Evolutionary conservation across 345 rosid species (phyloP).

Genomic region (Populus deltoides): DNA sequence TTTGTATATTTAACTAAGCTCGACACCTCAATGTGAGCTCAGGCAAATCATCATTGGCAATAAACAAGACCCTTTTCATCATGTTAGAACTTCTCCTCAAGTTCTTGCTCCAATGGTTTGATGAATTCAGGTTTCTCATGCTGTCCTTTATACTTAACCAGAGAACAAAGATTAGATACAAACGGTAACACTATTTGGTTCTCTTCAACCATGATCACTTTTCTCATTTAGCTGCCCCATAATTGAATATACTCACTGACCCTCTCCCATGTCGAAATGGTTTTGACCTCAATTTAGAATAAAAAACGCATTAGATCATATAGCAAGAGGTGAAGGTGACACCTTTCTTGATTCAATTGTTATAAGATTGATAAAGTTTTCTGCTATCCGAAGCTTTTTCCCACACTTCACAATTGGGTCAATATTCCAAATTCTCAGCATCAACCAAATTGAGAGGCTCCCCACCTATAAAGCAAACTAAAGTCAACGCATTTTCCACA

Average conservation of each 20-base stretch:
- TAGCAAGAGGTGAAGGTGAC: neutral
- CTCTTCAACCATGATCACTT: neutral
- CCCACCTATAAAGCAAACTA: neutral
- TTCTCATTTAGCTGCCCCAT: neutral
- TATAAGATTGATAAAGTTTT: too few species aligned
- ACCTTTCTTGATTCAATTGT: neutral
- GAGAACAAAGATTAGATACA: neutral
- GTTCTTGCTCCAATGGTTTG: neutral
- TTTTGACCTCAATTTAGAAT: neutral
- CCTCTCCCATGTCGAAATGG: neutral
- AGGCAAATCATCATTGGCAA: neutral
- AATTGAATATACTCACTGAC: neutral
- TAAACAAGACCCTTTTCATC: neutral
- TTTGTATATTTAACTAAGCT: too few species aligned
- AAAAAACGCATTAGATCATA: too few species aligned
- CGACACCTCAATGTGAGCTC: neutral
- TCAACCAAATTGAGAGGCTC: too few species aligned
- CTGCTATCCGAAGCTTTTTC: too few species aligned
- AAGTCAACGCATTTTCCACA: neutral
- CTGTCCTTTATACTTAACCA: neutral
- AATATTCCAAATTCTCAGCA: too few species aligned
- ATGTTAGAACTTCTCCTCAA: neutral
- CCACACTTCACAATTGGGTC: too few species aligned
- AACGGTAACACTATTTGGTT: neutral
- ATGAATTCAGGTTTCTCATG: neutral